phyloP scores from a whole-genome alignment of 2,329 filamentous ascomycete genomes.

The Aspergillus candidus region DNA sequence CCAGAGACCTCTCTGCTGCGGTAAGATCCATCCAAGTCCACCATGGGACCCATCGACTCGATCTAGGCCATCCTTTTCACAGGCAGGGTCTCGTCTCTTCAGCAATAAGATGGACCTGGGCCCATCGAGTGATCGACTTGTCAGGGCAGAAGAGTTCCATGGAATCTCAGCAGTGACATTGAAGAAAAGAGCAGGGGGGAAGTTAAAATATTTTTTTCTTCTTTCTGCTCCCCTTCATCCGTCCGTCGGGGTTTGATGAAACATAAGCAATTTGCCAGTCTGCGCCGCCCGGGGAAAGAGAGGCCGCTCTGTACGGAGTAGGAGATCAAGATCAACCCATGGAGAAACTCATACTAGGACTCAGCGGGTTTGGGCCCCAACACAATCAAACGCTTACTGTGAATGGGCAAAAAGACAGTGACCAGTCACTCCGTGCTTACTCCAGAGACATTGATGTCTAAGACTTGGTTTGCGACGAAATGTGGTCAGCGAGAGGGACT shows the following conservation, averaged over 20 bases:
- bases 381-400: constrained; percentile 5
- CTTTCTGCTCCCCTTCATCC: too few relatives aligned
- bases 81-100: constrained; percentile 8
- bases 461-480: constrained; percentile 9
- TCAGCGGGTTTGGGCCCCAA: background rate
- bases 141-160: constrained; percentile 34
- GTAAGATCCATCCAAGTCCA: constrained; percentile 20
- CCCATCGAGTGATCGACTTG: constrained; percentile 31
- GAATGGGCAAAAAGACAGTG: background rate
- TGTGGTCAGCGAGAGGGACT: background rate
- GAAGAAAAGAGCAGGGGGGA: too few relatives aligned
- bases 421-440: constrained; percentile 1
- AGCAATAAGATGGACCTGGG: constrained; percentile 41
- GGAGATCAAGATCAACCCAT: too few relatives aligned
- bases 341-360: too few relatives aligned
- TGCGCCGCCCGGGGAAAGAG: too few relatives aligned
- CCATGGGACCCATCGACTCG: background rate
- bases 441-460: constrained; percentile 5
- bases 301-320: too few relatives aligned
- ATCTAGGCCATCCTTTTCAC: background rate
- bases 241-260: too few relatives aligned
- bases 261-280: too few relatives aligned
- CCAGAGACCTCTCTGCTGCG: constrained; percentile 38
- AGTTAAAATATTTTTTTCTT: too few relatives aligned
- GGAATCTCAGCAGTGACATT: constrained; percentile 22